These are phyloP conservation scores for Fusarium sp. DNA, from an alignment of 2,329 filamentous ascomycete species.

Conservation along the genomic window DNA sequence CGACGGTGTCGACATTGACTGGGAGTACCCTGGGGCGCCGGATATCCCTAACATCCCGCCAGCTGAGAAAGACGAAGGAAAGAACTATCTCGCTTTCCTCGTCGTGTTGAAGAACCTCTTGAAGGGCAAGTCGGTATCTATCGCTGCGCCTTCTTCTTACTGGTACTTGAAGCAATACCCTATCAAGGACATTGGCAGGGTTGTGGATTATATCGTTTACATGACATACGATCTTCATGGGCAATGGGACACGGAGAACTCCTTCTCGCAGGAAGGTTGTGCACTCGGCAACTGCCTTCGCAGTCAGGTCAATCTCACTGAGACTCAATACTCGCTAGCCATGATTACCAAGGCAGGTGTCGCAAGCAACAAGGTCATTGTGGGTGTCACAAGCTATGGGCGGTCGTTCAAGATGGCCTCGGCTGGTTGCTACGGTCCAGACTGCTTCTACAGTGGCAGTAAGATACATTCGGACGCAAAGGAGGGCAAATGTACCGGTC, in stretches of 20 bases:
- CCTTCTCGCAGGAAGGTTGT: slow-evolving; percentile 6
- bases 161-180: slow-evolving; percentile 34
- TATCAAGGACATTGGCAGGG: slow-evolving; percentile 15
- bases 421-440: not conserved
- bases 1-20: slow-evolving; percentile 58
- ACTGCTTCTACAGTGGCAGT: not conserved
- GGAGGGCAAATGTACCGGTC: not conserved
- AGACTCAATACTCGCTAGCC: not conserved
- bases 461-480: not conserved
- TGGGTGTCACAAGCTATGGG: not conserved
- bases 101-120: slow-evolving; percentile 12
- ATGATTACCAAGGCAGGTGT: slow-evolving; percentile 9
- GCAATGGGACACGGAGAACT: slow-evolving; percentile 3
- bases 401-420: slow-evolving; percentile 2
- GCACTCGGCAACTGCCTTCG: slow-evolving; percentile 8
- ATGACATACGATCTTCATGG: slow-evolving; percentile 22
- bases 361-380: slow-evolving; percentile 1
- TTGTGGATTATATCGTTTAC: slow-evolving; percentile 21
- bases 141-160: slow-evolving; percentile 28
- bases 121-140: slow-evolving; percentile 21
- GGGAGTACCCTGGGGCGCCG: slow-evolving; percentile 55
- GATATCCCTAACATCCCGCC: slow-evolving; percentile 32
- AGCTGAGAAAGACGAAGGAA: slow-evolving; percentile 18
- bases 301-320: slow-evolving; percentile 10
- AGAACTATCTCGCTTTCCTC: slow-evolving; percentile 22